Evolutionary conservation across 2,329 filamentous ascomycete species (phyloP), one percentile per base, ranked within the genome.

Genomic region (Penicillium fuscoglaucum): DNA sequence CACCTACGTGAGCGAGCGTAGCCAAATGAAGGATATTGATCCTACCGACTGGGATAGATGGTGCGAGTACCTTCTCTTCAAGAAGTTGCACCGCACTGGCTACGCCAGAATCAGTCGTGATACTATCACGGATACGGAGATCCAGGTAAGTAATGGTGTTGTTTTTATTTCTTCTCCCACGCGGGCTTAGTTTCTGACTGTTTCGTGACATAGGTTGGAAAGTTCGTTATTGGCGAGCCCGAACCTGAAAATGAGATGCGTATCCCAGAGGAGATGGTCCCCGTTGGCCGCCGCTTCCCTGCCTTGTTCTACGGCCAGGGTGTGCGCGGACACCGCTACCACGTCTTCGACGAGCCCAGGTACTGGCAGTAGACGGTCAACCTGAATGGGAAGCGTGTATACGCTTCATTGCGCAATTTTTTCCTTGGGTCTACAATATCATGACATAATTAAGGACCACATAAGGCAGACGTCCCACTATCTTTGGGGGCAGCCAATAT

Each of bases 61-160:
- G 95, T 99, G 95, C 80, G 93, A 99, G 80, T 99, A 99, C 76
- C 97, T 99, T 65, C 80, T 99, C 28, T 99, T 91, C 82, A 97
- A 97, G 81, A 87, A 87, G 13, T 78, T 99, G 61, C 88, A 87
- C 76, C 84, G 93, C 61, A 88, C 90, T 0, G 93, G 91, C 1
- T 99, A 99, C 73, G 95, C 95, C 4, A 83, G 95, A 54, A 88
- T 99, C 52, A 93, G 89, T 68, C 84, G 95, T 67, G 87, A 88
- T 67, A 96, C 91, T 1, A 98, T 99, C 67, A 99, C 95, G 13
- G 95, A 99, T 73, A 99, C 95, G 2, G 95, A 99, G 78, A 82
- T 99, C 55, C 95, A 99, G 82, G 90, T 87, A 79, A 70, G 79
- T 69, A 26, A 37, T 51, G 17, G 59, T 51, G 15, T 60, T 19